Evolutionary conservation across 2,329 filamentous ascomycete genomes (phyloP).

Genomic region (Fusarium sacchari): DNA sequence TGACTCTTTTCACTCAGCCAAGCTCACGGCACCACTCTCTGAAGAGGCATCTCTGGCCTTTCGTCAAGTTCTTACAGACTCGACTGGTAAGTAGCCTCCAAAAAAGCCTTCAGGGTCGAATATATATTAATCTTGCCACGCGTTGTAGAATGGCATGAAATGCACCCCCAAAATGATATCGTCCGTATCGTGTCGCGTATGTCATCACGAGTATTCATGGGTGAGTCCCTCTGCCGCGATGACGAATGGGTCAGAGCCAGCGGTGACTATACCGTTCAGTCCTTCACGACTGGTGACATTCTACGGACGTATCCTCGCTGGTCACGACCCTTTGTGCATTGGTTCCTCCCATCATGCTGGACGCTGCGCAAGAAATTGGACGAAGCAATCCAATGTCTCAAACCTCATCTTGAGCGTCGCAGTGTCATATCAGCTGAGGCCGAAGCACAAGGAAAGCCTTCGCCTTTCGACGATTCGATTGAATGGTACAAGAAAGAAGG

Average conservation of each 20-base stretch:
- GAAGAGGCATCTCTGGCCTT: background rate
- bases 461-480: constrained; percentile 54
- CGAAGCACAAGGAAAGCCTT: background rate
- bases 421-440: constrained; percentile 48
- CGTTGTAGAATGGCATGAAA: background rate
- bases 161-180: background rate
- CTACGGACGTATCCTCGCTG: constrained; percentile 56
- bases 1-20: background rate
- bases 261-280: constrained; percentile 56
- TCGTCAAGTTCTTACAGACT: background rate
- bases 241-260: constrained; percentile 57
- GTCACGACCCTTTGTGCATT: constrained; percentile 58
- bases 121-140: background rate
- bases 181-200: constrained; percentile 12
- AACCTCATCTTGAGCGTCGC: background rate
- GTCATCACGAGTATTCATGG: constrained; percentile 53
- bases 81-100: background rate
- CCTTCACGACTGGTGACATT: constrained; percentile 42
- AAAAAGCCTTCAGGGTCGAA: accelerated
- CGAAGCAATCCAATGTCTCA: constrained; percentile 40
- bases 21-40: background rate
- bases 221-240: constrained; percentile 53
- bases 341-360: constrained; percentile 48
- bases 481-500: constrained; percentile 65
- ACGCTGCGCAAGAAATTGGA: constrained; percentile 45